Evolutionary conservation across 441 rosid genomes (phyloP), one percentile per base, ranked within the genome.

Genomic region (Gossypium gossypioides): DNA sequence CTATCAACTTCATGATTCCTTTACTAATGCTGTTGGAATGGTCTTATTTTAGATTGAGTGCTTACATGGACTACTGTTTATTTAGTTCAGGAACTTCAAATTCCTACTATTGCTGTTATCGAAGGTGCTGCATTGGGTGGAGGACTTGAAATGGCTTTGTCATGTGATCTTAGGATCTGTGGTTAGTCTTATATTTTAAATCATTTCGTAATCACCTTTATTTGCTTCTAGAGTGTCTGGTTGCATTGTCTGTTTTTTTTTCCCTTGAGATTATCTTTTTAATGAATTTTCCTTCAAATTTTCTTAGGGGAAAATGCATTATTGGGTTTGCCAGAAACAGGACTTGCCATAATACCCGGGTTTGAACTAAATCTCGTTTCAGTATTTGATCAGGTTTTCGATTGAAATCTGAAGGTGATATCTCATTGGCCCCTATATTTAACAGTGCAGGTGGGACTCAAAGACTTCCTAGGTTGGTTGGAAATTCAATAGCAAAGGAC

Each of bases 261-360:
- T 24, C 15, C 42, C 0, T 3, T 32, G 8, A 0, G 1, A 15
- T 12, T 29, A 57, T 37, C 1, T 5, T 29, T 42, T 44, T 34
- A 54, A 68, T 70, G 22, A 59, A 72, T 68, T 57, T 64, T 25
- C 10, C 19, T 60, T 16, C 56, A 32, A 40, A 67, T 69, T 66
- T 61, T 70, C 61, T 76, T 86, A 91, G 97, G 93, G 44, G 93
- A 89, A 77, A 81, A 84, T 80, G 97, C 99, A 62, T 74, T 82
- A 22, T 80, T 94, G 80, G 89, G 93, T 69, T 86, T 94, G 86
- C 97, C 95, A 56, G 98, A 94, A 87, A 91, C 98, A 60, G 97
- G 96, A 77, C 96, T 94, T 4, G 99, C 96, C 74, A 88, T 94
- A 78, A 89, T 90, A 78, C 99, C 97, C 19, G 97, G 96, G 96